A percentile compares a stretch with the other conserved stretches of the same genome.
Conservation (phyloP, 768 basidiomycete genomes). For the Candolleomyces aberdarensis region DNA sequence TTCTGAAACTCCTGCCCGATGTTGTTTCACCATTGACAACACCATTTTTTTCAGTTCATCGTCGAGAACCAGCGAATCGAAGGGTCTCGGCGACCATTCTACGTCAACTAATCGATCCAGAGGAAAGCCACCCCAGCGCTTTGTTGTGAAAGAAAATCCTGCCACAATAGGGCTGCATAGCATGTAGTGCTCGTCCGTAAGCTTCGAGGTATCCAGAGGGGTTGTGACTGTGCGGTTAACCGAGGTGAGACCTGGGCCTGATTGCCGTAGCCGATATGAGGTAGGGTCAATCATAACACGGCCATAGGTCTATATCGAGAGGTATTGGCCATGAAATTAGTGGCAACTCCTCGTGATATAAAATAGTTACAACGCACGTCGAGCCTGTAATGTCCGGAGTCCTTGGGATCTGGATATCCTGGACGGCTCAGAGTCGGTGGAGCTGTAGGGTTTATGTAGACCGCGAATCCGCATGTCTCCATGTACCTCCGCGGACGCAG, state of each 20-base stretch:
- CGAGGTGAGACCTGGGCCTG: background rate
- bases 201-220: slow-evolving; percentile 8
- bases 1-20: background rate
- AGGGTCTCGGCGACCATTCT: slow-evolving; percentile 32
- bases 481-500: too few relatives aligned
- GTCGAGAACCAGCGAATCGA: slow-evolving; percentile 29
- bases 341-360: too few relatives aligned
- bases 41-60: slow-evolving; percentile 28
- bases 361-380: too few relatives aligned
- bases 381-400: too few relatives aligned
- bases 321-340: too few relatives aligned
- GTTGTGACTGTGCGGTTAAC: slow-evolving; percentile 15
- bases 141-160: slow-evolving; percentile 23
- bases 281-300: slow-evolving; percentile 25
- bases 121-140: slow-evolving; percentile 28
- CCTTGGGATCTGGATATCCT: too few relatives aligned
- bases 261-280: slow-evolving; percentile 19
- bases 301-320: slow-evolving; percentile 1
- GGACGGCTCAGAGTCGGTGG: too few relatives aligned
- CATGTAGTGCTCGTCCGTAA: slow-evolving; percentile 22
- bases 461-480: too few relatives aligned
- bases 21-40: slow-evolving; percentile 24
- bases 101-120: slow-evolving; percentile 23
- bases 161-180: slow-evolving; percentile 22
- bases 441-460: too few relatives aligned